Base-by-base conservation (phyloP, 2,329 filamentous ascomycete genomes). In the Fusarium zealandicum region DNA sequence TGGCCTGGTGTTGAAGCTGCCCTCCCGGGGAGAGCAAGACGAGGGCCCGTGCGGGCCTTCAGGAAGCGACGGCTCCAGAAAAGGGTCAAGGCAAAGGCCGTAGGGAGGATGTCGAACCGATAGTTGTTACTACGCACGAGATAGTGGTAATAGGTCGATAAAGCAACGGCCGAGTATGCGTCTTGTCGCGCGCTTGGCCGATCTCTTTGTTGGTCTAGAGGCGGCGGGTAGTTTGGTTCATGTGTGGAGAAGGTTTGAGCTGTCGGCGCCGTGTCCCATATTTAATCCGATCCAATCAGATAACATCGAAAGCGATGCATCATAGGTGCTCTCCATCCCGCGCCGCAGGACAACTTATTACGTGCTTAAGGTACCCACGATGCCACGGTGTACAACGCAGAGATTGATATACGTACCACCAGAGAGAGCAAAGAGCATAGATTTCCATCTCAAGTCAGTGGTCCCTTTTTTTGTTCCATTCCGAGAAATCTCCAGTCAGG, bases 31-130 rank as follows among this genome's bases (percentile, higher is more conserved):
- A 32, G 43, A 11, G 31, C 42, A 46, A 61, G 59, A 62, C 55
- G 45, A 62, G 58, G 58, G 58, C 58, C 57, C 54, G 51, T 54
- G 45, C 58, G 59, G 58, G 58, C 58, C 56, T 25, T 33, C 51
- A 57, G 27, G 42, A 42, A 45, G 38, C 16, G 30, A 33, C 36
- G 44, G 53, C 44, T 5, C 59, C 38, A 45, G 51, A 38, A 38
- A 37, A 28, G 38, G 42, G 32, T 16, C 18, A 18, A 51, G 42
- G 33, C 33, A n/a, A 16, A 20, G 35, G 16, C 20, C 28, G 16
- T 27, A 40, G 14, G 14, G 18, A 39, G 37, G 11, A 20, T 20
- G 6, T 20, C 6, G 20, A 20, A 20, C 6, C 20, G 20, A 20
- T 20, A 20, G 4, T 20, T 6, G 4, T 20, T 6, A 25, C 22